Percentiles rank a stretch among this genome's conserved stretches.
These are phyloP conservation scores for Houttuynia cordata DNA, from an alignment of 164 flowering plant species.

Conservation along the genomic window DNA sequence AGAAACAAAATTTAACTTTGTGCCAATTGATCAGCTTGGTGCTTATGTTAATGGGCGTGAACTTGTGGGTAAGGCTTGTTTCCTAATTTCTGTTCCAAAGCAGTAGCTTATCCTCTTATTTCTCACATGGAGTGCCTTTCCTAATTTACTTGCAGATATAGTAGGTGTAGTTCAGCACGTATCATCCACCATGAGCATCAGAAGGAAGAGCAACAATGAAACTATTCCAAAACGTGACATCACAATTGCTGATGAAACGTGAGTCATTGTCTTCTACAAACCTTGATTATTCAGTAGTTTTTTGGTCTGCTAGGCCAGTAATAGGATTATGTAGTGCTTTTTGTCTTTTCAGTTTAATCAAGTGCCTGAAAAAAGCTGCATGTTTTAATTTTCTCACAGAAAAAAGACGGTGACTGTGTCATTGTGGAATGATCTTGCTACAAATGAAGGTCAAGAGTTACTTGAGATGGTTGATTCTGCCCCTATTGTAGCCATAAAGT, in stretches of 20 bases:
- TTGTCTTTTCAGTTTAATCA: no score
- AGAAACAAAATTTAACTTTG: constrained; percentile 65
- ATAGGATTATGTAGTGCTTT: no score
- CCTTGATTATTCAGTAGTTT: background rate
- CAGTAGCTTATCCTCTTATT: background rate
- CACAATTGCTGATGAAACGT: constrained; percentile 89
- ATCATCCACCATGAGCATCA: constrained; percentile 62
- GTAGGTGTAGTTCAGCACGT: constrained; percentile 87
- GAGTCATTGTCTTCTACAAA: constrained; percentile 9
- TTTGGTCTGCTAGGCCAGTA: background rate
- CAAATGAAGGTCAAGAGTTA: constrained; percentile 70
- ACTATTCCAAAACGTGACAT: constrained; percentile 82
- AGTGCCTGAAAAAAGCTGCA: no score
- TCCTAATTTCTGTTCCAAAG: background rate
- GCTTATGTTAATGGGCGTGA: constrained; percentile 65
- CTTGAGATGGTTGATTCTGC: constrained; percentile 54
- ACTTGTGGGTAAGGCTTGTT: constrained; percentile 49
- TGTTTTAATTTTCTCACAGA: constrained; percentile 24
- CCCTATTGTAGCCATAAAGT: constrained; percentile 78
- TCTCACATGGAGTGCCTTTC: background rate
- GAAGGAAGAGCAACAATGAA: constrained; percentile 77
- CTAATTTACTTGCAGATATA: constrained; percentile 36
- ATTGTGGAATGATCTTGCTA: constrained; percentile 89
- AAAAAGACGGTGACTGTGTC: constrained; percentile 83
- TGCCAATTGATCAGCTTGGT: constrained; percentile 72